Evolutionary conservation across 805 yeast species (phyloP).

Genomic region (Wickerhamomyces chambardii): DNA sequence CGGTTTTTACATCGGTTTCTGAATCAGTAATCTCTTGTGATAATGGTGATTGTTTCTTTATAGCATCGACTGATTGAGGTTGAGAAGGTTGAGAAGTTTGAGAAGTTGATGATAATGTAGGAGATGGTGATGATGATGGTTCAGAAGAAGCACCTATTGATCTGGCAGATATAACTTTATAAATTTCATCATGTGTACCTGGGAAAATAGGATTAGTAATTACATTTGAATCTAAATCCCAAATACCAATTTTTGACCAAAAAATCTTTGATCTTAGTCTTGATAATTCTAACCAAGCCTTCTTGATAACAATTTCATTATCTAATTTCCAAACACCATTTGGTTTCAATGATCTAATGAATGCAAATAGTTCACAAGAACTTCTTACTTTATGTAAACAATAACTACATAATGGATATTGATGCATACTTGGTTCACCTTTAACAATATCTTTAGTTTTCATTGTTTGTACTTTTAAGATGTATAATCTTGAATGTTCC

Average conservation of each 20-base stretch:
- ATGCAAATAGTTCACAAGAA: slow-evolving; percentile 76
- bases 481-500: slow-evolving; percentile 72
- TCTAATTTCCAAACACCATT: slow-evolving; percentile 53
- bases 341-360: slow-evolving; percentile 52
- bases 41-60: slow-evolving; percentile 13
- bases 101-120: too few relatives aligned
- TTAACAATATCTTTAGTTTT: slow-evolving; percentile 16
- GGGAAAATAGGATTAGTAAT: slow-evolving; percentile 24
- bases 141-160: too few relatives aligned
- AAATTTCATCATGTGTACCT: slow-evolving; percentile 8
- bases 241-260: slow-evolving; percentile 78
- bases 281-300: slow-evolving; percentile 57
- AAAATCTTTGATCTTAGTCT: slow-evolving; percentile 65
- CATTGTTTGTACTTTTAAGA: slow-evolving; percentile 39
- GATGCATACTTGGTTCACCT: slow-evolving; percentile 11
- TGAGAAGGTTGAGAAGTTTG: too few relatives aligned
- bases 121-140: too few relatives aligned
- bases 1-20: too few relatives aligned
- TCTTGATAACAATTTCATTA: slow-evolving; percentile 28
- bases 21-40: slow-evolving; percentile 3
- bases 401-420: slow-evolving; percentile 70
- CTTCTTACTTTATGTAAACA: slow-evolving; percentile 76
- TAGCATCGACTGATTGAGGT: too few relatives aligned
- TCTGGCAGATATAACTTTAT: neutral
- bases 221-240: slow-evolving; percentile 40